These are phyloP conservation scores for Oenanthe javanica DNA, from an alignment of 140 eudicot genomes.

Conservation along the genomic window DNA sequence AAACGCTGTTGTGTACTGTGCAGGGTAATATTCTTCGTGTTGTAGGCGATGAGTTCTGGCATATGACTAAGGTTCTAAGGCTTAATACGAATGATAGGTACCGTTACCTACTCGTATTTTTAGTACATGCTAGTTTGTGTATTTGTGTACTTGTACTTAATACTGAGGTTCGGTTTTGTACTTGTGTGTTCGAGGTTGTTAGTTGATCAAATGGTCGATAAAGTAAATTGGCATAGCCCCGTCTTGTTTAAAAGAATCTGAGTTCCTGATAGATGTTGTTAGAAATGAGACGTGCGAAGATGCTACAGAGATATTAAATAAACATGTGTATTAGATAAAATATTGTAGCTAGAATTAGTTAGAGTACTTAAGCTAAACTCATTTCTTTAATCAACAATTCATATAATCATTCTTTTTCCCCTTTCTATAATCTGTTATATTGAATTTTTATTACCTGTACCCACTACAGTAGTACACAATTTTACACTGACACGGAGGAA, in stretches of 20 bases:
- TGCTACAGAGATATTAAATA: not conserved
- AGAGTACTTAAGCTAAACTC: no score
- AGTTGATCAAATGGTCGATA: no score
- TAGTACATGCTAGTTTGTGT: not conserved
- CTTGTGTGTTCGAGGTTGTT: no score
- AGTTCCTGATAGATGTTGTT: not conserved
- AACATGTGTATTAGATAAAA: not conserved
- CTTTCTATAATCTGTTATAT: not conserved
- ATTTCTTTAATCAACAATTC: no score
- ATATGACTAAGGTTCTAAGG: slow-evolving; percentile 84
- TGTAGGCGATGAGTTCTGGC: slow-evolving; percentile 95
- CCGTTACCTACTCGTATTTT: not conserved
- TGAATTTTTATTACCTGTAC: not conserved
- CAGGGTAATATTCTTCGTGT: slow-evolving; percentile 78
- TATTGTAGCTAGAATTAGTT: not conserved
- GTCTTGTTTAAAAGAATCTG: no score
- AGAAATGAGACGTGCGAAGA: not conserved
- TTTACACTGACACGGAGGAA: not conserved
- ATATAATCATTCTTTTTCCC: not conserved
- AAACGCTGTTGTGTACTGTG: slow-evolving; percentile 8
- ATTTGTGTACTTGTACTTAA: not conserved
- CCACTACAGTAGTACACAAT: not conserved
- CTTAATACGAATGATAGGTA: slow-evolving; percentile 68
- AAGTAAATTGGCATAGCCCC: no score
- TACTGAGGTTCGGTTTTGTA: no score